Conservation (phyloP, 2,329 filamentous ascomycete genomes). For the Geosmithia morbida region DNA sequence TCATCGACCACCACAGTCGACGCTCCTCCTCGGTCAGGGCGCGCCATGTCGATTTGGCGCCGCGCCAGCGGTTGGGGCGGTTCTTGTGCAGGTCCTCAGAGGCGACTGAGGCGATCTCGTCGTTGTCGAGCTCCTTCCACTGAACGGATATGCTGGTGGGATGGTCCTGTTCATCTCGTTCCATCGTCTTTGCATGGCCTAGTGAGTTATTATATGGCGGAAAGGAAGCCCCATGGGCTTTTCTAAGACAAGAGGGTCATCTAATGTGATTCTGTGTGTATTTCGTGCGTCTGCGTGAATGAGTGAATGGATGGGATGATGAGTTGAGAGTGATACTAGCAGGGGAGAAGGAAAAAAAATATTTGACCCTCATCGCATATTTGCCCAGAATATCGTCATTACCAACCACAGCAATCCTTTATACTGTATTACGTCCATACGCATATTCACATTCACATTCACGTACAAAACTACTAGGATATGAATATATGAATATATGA, state of each 20-base stretch:
- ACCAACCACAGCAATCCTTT: not conserved
- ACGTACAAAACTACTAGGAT: no score
- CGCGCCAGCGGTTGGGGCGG: slow-evolving; percentile 61
- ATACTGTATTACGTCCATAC: no score
- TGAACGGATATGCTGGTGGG: not conserved
- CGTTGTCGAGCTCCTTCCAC: slow-evolving; percentile 22
- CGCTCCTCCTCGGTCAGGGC: slow-evolving; percentile 47
- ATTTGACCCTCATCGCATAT: not conserved
- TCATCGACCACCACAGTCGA: slow-evolving; percentile 46
- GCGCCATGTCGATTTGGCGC: slow-evolving; percentile 53
- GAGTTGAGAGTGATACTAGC: not conserved
- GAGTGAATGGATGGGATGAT: not conserved
- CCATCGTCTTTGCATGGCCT: not conserved
- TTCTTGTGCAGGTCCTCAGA: slow-evolving; percentile 30
- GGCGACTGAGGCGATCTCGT: slow-evolving; percentile 29
- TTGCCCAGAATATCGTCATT: not conserved
- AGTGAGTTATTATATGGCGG: not conserved
- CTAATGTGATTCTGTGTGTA: not conserved
- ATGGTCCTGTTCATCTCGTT: not conserved
- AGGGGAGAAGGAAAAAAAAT: not conserved
- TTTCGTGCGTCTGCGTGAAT: not conserved
- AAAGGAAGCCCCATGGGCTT: no score
- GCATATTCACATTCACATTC: no score
- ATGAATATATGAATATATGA: not conserved
- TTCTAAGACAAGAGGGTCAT: no score